phyloP scores from a whole-genome alignment of 2,329 filamentous ascomycete species.

The Scorias spongiosa region DNA sequence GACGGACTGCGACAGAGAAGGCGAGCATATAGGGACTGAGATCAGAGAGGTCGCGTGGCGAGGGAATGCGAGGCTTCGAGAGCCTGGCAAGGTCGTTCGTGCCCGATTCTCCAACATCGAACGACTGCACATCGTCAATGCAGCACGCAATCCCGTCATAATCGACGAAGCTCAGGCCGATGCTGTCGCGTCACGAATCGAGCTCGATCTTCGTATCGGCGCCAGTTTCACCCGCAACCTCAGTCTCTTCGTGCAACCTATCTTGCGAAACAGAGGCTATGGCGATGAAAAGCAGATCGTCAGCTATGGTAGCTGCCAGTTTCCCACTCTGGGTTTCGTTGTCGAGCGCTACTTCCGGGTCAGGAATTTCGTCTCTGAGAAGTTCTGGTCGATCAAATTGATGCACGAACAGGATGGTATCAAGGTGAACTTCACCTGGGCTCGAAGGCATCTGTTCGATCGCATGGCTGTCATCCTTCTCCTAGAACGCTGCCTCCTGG shows the following conservation, averaged over 20 bases:
- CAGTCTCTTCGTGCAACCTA: constrained; percentile 57
- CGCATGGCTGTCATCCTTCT: constrained; percentile 64
- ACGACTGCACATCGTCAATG: constrained; percentile 74
- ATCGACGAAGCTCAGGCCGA: constrained; percentile 77
- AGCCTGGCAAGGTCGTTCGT: constrained; percentile 52
- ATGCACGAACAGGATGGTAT: constrained; percentile 63
- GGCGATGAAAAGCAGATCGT: constrained; percentile 55
- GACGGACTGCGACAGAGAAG: constrained; percentile 97
- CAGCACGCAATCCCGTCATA: constrained; percentile 59
- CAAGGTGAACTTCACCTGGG: constrained; percentile 74
- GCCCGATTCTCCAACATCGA: constrained; percentile 95
- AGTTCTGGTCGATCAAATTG: constrained; percentile 85
- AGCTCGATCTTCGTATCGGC: constrained; percentile 83
- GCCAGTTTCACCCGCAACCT: constrained; percentile 84
- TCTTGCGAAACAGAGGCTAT: constrained; percentile 51
- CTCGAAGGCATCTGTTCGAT: constrained; percentile 71
- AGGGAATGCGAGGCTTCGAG: constrained; percentile 50
- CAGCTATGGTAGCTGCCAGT: constrained; percentile 60
- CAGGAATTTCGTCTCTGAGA: constrained; percentile 80
- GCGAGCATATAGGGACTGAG: constrained; percentile 88
- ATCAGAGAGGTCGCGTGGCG: constrained; percentile 67
- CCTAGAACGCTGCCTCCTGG: constrained; percentile 68
- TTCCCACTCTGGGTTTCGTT: constrained; percentile 90
- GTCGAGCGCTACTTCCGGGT: constrained; percentile 93
- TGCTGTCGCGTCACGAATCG: constrained; percentile 77